phyloP scores from a whole-genome alignment of 2,329 filamentous ascomycete species.

The Penicillium sp. region DNA sequence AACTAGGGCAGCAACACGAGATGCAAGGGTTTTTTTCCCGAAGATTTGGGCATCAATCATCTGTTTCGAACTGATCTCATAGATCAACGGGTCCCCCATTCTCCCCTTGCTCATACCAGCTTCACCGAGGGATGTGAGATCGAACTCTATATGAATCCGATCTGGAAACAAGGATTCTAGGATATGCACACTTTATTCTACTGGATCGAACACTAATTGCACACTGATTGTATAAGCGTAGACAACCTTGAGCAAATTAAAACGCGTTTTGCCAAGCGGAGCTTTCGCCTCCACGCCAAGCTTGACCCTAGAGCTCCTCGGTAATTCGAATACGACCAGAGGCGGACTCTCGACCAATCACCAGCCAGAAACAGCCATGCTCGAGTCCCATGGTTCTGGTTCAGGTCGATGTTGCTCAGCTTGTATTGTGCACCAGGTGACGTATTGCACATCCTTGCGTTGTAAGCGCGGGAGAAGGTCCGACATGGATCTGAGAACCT shows the following conservation, averaged over 20 bases:
- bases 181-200: not conserved
- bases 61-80: constrained; percentile 2
- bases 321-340: constrained; percentile 20
- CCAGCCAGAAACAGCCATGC: not conserved
- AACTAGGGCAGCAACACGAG: not conserved
- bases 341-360: constrained; percentile 12
- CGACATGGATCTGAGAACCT: constrained; percentile 19
- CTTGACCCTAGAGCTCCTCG: not conserved
- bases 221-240: not conserved
- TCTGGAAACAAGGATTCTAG: not conserved
- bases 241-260: not conserved
- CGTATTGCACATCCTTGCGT: constrained; percentile 13
- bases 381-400: constrained; percentile 18
- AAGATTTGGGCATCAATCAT: not conserved
- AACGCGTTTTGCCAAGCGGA: not conserved
- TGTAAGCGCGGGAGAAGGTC: not conserved
- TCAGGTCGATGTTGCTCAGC: constrained; percentile 9
- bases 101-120: constrained; percentile 11
- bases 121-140: not conserved
- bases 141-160: not conserved
- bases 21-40: constrained; percentile 6
- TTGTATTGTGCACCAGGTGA: constrained; percentile 9
- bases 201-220: not conserved
- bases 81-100: constrained; percentile 11
- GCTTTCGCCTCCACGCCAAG: not conserved